Conservation (phyloP, 2,329 filamentous ascomycete species). For the Stromatinia cepivora region DNA sequence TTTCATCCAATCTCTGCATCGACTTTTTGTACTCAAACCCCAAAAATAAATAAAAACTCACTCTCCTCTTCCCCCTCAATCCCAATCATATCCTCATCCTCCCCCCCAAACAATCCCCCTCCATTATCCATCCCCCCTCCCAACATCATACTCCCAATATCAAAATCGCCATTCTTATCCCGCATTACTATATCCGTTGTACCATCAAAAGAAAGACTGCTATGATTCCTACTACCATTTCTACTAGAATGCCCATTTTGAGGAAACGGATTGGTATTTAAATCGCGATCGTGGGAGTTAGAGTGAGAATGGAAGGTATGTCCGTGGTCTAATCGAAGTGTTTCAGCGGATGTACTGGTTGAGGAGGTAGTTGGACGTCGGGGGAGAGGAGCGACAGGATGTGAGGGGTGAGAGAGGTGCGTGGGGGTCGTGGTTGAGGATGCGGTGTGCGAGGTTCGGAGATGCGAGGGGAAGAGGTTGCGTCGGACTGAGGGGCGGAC, state of each 20-base stretch:
- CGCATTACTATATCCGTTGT: constrained; percentile 59
- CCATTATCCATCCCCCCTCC: background rate
- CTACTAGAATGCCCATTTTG: background rate
- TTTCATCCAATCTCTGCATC: background rate
- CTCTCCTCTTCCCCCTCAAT: constrained; percentile 51
- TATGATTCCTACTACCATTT: background rate
- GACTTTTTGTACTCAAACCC: too few relatives aligned
- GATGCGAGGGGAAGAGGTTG: constrained; percentile 25
- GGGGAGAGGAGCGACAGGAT: constrained; percentile 58
- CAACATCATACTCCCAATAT: constrained; percentile 47
- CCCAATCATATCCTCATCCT: constrained; percentile 50
- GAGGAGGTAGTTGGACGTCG: constrained; percentile 54
- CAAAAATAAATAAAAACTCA: background rate
- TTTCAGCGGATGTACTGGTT: constrained; percentile 47
- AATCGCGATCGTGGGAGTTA: background rate
- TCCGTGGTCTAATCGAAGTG: constrained; percentile 51
- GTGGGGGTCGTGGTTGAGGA: constrained; percentile 27
- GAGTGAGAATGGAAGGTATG: constrained; percentile 37
- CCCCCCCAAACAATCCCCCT: constrained; percentile 42
- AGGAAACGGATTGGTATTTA: background rate
- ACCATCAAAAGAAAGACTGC: background rate
- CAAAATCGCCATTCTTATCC: constrained; percentile 62
- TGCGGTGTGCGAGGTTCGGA: constrained; percentile 8
- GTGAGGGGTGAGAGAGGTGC: constrained; percentile 41
- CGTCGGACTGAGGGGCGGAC: constrained; percentile 17